Conservation (phyloP, 2,329 filamentous ascomycete species). For the Trichoderma polysporum region DNA sequence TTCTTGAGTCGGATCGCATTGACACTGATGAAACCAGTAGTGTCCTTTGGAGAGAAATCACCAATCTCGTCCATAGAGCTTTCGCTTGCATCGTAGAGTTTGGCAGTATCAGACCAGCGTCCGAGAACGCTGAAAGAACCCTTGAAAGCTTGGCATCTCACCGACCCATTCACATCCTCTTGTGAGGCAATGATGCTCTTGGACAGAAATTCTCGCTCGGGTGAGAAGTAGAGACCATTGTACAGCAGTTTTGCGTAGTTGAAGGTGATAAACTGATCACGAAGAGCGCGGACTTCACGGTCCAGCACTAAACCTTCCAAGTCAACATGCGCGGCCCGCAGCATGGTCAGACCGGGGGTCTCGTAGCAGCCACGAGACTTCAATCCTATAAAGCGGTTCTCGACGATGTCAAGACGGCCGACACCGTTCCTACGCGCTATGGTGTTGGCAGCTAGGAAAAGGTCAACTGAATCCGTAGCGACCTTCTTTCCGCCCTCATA, state of each 20-base stretch:
- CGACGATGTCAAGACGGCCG: not conserved
- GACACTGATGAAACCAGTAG: not conserved
- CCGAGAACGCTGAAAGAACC: not conserved
- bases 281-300: not conserved
- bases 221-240: not conserved
- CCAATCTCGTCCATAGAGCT: conserved; percentile 7
- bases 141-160: not conserved
- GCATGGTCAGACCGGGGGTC: not conserved
- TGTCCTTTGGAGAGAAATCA: conserved; percentile 5
- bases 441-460: not conserved
- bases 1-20: conserved; percentile 4
- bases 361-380: not conserved
- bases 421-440: not conserved
- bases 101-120: not conserved
- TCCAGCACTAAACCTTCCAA: not conserved
- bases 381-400: not conserved
- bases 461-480: not conserved
- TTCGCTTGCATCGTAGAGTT: not conserved
- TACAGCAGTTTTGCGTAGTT: conserved; percentile 1
- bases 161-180: not conserved
- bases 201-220: not conserved
- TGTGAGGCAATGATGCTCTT: not conserved
- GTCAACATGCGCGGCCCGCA: not conserved
- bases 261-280: not conserved
- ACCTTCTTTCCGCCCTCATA: not conserved